phyloP scores from a whole-genome alignment of 164 flowering plant genomes.

The Warburgia ugandensis region DNA sequence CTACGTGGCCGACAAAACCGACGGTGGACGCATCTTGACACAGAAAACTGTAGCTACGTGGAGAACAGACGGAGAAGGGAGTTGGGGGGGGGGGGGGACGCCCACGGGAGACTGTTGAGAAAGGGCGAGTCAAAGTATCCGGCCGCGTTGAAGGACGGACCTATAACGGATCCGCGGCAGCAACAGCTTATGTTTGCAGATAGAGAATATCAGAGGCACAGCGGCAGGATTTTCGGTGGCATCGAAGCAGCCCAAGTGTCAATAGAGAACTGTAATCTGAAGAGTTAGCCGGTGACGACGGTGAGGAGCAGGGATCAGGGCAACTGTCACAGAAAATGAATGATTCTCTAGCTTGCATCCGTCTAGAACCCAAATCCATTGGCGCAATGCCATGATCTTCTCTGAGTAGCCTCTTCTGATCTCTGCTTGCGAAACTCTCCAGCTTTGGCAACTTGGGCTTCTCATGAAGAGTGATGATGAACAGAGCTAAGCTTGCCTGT shows the following conservation, averaged over 20 bases:
- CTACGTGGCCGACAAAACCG: constrained; percentile 42
- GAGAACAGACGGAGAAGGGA: constrained; percentile 62
- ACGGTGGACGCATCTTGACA: constrained; percentile 39
- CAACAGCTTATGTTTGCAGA: constrained; percentile 86
- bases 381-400: too few relatives aligned
- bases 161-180: constrained; percentile 80
- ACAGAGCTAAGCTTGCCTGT: too few relatives aligned
- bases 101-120: constrained; percentile 27
- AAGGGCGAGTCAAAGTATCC: constrained; percentile 41
- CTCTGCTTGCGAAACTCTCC: too few relatives aligned
- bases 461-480: too few relatives aligned
- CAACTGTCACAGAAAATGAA: too few relatives aligned
- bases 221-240: constrained; percentile 6
- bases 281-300: constrained; percentile 65
- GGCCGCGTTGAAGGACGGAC: constrained; percentile 41
- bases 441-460: too few relatives aligned
- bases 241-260: constrained; percentile 27
- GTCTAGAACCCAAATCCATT: too few relatives aligned
- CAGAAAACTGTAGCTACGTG: constrained; percentile 31
- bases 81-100: constrained; percentile 31
- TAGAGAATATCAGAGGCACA: constrained; percentile 42
- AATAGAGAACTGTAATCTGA: constrained; percentile 59
- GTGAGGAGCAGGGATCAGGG: constrained; percentile 67
- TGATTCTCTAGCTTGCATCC: too few relatives aligned
- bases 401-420: too few relatives aligned